Percentiles rank a stretch among this genome's conserved stretches.
Evolutionary conservation across 768 basidiomycete species (phyloP).

Genomic region (Leccinum truebloodii): DNA sequence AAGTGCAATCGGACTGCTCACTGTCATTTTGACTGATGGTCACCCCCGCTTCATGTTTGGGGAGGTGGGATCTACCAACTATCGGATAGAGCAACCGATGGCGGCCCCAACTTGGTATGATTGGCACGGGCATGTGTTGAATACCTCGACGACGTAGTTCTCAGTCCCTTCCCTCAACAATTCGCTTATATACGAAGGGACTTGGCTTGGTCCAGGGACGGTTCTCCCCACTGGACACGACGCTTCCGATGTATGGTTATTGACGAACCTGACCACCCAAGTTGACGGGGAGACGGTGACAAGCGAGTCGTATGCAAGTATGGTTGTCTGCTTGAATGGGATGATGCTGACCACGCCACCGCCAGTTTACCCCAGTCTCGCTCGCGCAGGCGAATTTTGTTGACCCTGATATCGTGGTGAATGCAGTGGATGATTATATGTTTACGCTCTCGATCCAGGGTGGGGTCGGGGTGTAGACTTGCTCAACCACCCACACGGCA

Average conservation of each 20-base stretch:
- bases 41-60: constrained; percentile 55
- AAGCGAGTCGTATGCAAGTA: constrained; percentile 54
- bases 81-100: constrained; percentile 38
- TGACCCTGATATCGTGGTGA: too few species aligned
- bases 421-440: constrained; percentile 34
- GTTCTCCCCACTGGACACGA: constrained; percentile 46
- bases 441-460: constrained; percentile 54
- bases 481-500: constrained; percentile 59
- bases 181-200: constrained; percentile 41
- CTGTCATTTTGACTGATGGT: neutral
- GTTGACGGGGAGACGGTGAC: constrained; percentile 42
- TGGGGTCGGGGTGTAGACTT: constrained; percentile 58
- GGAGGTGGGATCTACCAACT: constrained; percentile 58
- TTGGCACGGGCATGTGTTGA: constrained; percentile 47
- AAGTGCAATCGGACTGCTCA: constrained; percentile 9
- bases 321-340: neutral
- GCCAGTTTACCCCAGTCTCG: constrained; percentile 53
- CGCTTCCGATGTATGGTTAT: constrained; percentile 49
- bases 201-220: constrained; percentile 37
- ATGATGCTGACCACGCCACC: constrained; percentile 1
- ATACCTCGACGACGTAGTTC: constrained; percentile 40
- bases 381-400: constrained; percentile 31
- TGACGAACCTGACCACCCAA: constrained; percentile 49
- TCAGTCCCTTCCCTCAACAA: constrained; percentile 51
- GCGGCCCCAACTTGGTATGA: constrained; percentile 57